Evolutionary conservation across 1,139 yeast species (phyloP).

Genomic region (Casaregolazyma suthepensis): DNA sequence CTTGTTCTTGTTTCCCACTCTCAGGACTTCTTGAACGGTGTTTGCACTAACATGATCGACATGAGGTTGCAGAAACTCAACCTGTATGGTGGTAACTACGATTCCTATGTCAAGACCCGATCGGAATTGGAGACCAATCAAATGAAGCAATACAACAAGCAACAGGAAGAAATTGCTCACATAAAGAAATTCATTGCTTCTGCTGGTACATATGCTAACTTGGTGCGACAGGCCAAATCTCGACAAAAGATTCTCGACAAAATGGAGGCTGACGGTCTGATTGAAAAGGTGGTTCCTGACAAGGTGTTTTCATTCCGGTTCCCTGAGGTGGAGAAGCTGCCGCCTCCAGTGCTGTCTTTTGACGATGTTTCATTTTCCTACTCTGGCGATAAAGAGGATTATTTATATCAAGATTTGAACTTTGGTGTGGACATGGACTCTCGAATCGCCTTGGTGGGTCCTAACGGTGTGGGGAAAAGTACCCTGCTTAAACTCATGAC

Average conservation of each 20-base stretch:
- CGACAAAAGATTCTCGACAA: slow-evolving; percentile 98
- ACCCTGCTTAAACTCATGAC: slow-evolving; percentile 95
- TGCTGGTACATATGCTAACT: slow-evolving; percentile 99
- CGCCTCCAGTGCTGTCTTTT: slow-evolving; percentile 97
- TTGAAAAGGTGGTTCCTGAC: slow-evolving; percentile 88
- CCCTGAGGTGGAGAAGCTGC: slow-evolving; percentile 94
- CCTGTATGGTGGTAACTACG: slow-evolving; percentile 97
- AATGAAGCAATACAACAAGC: slow-evolving; percentile 94
- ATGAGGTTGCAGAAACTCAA: slow-evolving; percentile 75
- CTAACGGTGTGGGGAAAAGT: slow-evolving; percentile 99
- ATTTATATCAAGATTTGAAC: slow-evolving; percentile 82
- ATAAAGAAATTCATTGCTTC: slow-evolving; percentile 98
- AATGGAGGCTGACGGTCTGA: slow-evolving; percentile 99
- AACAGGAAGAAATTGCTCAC: slow-evolving; percentile 98
- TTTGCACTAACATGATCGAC: slow-evolving; percentile 95
- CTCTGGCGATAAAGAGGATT: slow-evolving; percentile 80
- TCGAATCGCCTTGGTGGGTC: slow-evolving; percentile 96
- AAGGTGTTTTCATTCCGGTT: slow-evolving; percentile 89
- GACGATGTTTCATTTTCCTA: slow-evolving; percentile 92
- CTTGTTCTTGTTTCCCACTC: slow-evolving; percentile 95
- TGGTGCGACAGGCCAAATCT: slow-evolving; percentile 97
- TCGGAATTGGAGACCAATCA: slow-evolving; percentile 91
- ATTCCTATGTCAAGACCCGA: slow-evolving; percentile 92
- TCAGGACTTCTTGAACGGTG: slow-evolving; percentile 99
- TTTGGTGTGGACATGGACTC: slow-evolving; percentile 99